Evolutionary conservation across 352 stramenopile genomes (phyloP).

Genomic region (Ophiocytium majus): DNA sequence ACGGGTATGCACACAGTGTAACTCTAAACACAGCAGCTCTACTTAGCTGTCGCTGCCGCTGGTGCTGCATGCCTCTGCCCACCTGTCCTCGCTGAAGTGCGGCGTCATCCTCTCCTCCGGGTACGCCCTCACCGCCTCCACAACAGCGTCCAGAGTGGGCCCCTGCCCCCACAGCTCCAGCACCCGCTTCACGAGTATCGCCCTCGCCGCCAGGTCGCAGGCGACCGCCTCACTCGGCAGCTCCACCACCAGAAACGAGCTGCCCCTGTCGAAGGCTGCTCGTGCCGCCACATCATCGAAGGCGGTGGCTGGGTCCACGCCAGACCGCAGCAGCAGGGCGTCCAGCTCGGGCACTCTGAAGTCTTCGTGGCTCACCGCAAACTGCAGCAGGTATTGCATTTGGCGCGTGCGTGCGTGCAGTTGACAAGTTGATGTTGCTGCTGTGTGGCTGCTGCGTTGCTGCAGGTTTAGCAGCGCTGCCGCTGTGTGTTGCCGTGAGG

Average conservation of each 20-base stretch:
- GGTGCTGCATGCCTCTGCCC: not conserved
- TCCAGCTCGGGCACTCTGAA: constrained; percentile 51
- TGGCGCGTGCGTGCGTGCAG: not conserved
- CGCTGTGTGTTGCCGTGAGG: no score
- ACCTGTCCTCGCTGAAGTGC: constrained; percentile 29
- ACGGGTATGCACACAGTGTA: not conserved
- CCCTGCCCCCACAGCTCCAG: constrained; percentile 48
- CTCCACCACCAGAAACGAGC: constrained; percentile 43
- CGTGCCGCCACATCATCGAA: constrained; percentile 45
- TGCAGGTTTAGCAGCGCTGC: not conserved
- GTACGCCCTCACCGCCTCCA: constrained; percentile 34
- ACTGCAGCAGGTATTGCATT: constrained; percentile 55
- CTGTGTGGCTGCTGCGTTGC: not conserved
- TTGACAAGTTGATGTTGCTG: no score
- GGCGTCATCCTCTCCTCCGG: constrained; percentile 31
- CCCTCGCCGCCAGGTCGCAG: constrained; percentile 21
- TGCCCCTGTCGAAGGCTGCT: not conserved
- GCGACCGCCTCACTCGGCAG: constrained; percentile 37
- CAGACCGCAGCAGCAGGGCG: constrained; percentile 34
- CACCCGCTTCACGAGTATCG: constrained; percentile 51
- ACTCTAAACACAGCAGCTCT: not conserved
- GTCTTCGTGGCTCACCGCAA: constrained; percentile 38
- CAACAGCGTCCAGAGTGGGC: constrained; percentile 30
- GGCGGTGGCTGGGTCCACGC: constrained; percentile 22
- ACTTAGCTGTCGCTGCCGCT: not conserved